Percentiles rank a stretch among this genome's conserved stretches.
Conservation (phyloP, 2,329 filamentous ascomycete genomes). For the Aureobasidium sp. region DNA sequence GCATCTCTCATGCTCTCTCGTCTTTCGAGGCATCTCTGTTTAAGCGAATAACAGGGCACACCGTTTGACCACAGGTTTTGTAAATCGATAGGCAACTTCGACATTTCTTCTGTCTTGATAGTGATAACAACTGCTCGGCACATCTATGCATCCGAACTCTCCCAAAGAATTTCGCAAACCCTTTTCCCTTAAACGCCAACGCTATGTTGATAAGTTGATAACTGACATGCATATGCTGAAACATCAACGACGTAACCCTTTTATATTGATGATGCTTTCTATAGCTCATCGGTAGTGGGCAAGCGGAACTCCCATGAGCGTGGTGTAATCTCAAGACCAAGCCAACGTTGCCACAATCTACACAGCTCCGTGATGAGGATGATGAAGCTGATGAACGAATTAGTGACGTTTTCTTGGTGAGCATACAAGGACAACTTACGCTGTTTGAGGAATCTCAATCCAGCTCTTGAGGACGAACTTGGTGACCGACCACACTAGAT, state of each 20-base stretch:
- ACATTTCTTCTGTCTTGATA: conserved; percentile 6
- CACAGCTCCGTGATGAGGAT: conserved; percentile 46
- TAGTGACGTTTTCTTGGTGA: background rate
- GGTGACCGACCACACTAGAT: conserved; percentile 52
- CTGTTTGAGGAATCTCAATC: conserved; percentile 54
- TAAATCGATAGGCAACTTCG: background rate
- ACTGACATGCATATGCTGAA: conserved; percentile 10
- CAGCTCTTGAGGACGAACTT: conserved; percentile 63
- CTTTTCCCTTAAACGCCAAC: conserved; percentile 3
- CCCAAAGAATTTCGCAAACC: background rate
- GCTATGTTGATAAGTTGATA: background rate
- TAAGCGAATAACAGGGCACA: background rate
- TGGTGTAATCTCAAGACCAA: conserved; percentile 50
- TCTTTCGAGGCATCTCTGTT: background rate
- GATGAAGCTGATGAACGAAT: conserved; percentile 20
- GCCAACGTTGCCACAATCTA: conserved; percentile 52
- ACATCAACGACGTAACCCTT: conserved; percentile 8
- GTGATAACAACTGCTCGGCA: conserved; percentile 2
- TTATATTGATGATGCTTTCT: conserved; percentile 6
- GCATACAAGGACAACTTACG: conserved; percentile 49
- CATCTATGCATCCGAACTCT: background rate
- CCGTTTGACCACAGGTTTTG: background rate
- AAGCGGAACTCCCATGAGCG: conserved; percentile 46
- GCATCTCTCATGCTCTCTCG: background rate
- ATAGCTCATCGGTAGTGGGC: conserved; percentile 28